These are phyloP conservation scores for Paecilomyces fulvus DNA, from an alignment of 2,329 filamentous ascomycete species.

Conservation along the genomic window DNA sequence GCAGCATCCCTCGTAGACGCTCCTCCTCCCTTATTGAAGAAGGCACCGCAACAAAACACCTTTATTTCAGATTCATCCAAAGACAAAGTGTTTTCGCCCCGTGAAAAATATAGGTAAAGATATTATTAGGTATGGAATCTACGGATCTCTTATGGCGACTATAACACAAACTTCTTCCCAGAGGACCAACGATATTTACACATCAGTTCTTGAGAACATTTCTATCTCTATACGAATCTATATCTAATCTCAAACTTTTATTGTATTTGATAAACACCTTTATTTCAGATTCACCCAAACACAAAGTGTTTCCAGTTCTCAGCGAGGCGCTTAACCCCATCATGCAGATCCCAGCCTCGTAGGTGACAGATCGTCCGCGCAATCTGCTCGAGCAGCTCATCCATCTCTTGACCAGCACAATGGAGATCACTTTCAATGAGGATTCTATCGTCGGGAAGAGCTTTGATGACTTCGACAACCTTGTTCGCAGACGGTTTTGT, in stretches of 20 bases:
- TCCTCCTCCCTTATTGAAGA: too few relatives aligned
- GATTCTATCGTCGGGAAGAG: constrained; percentile 67
- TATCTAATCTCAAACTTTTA: not conserved
- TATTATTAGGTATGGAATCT: too few relatives aligned
- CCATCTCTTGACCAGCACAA: constrained; percentile 72
- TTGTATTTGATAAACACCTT: not conserved
- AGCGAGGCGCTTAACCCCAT: constrained; percentile 60
- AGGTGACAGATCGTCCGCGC: constrained; percentile 66
- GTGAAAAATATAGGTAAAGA: too few relatives aligned
- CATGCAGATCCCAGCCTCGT: constrained; percentile 66
- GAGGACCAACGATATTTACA: too few relatives aligned
- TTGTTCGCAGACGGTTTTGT: constrained; percentile 45
- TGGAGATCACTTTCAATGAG: constrained; percentile 89
- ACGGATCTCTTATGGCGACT: too few relatives aligned
- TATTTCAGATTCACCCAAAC: constrained; percentile 43
- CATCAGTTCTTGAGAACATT: not conserved
- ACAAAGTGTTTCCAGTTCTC: constrained; percentile 72
- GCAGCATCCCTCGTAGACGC: too few relatives aligned
- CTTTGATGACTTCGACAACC: constrained; percentile 58
- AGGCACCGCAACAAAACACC: too few relatives aligned
- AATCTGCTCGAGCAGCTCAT: constrained; percentile 64
- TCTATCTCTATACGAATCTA: not conserved
- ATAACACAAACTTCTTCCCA: too few relatives aligned
- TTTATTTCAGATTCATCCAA: too few relatives aligned
- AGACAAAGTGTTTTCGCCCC: too few relatives aligned